Conservation (phyloP, 345 rosid genomes). For the Firmiana major region DNA sequence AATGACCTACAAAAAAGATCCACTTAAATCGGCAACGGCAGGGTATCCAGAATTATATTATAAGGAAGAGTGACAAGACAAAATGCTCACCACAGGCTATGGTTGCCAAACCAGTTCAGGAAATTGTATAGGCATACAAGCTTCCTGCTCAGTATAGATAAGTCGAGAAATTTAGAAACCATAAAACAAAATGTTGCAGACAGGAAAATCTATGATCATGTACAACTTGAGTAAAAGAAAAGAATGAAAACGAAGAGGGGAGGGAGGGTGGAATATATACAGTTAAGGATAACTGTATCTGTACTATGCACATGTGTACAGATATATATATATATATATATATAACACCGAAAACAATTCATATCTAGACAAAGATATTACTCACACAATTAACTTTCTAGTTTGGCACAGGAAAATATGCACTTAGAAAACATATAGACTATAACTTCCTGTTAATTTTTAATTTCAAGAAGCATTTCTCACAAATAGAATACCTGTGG, state of each 20-base stretch:
- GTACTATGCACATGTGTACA: neutral
- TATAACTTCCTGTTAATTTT: neutral
- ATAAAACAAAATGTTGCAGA: neutral
- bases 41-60: neutral
- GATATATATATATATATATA: neutral
- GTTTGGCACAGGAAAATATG: neutral
- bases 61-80: neutral
- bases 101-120: conserved; percentile 38
- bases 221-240: neutral
- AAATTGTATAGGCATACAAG: conserved; percentile 52
- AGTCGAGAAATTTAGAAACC: neutral
- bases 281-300: neutral
- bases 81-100: conserved; percentile 33
- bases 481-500: neutral
- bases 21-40: neutral
- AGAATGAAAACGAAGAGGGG: neutral
- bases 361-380: neutral
- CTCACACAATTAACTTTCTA: neutral
- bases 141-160: conserved; percentile 42
- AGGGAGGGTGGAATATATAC: neutral
- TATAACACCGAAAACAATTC: neutral
- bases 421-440: neutral
- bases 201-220: neutral
- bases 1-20: conserved; percentile 28
- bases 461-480: neutral